Percentiles rank a stretch among this genome's conserved stretches.
phyloP scores from a whole-genome alignment of 1,284 basidiomycete genomes.

The Ustilago sp. region DNA sequence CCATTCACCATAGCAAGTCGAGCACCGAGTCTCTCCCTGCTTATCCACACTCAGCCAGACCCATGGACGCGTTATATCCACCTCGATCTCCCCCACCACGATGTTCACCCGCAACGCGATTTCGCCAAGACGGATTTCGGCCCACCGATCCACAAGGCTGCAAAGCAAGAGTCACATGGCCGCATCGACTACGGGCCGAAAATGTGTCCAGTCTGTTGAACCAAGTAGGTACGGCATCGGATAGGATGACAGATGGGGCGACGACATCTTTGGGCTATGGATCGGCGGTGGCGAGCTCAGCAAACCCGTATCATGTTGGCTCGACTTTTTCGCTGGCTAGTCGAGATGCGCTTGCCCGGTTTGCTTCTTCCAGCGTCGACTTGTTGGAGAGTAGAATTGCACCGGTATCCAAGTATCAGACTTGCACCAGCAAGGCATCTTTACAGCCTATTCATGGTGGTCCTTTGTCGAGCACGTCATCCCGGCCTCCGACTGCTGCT shows the following conservation, averaged over 20 bases:
- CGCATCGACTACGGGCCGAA: conserved; percentile 10
- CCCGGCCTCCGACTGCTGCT: neutral
- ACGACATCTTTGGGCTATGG: conserved; percentile 17
- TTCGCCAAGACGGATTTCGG: neutral
- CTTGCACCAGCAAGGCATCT: conserved; percentile 11
- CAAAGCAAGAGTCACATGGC: neutral
- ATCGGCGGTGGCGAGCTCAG: conserved; percentile 29
- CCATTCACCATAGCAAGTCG: conserved; percentile 1
- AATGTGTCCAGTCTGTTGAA: conserved; percentile 5
- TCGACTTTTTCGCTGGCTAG: conserved; percentile 11
- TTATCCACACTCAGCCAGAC: conserved; percentile 33
- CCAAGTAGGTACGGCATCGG: conserved; percentile 2
- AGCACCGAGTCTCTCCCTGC: conserved; percentile 28
- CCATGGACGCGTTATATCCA: conserved; percentile 25
- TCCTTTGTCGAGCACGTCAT: neutral
- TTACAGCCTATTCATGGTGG: neutral
- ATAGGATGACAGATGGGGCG: conserved; percentile 9
- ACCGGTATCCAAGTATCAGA: neutral
- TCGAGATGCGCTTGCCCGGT: conserved; percentile 13
- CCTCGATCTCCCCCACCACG: conserved; percentile 8
- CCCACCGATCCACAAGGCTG: neutral
- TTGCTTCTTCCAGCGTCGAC: conserved; percentile 5
- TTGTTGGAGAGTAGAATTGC: neutral
- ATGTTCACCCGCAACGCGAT: neutral
- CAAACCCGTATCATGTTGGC: conserved; percentile 29